Evolutionary conservation across 1,284 basidiomycete genomes (phyloP).

Genomic region (Apiotrichum domesticum): DNA sequence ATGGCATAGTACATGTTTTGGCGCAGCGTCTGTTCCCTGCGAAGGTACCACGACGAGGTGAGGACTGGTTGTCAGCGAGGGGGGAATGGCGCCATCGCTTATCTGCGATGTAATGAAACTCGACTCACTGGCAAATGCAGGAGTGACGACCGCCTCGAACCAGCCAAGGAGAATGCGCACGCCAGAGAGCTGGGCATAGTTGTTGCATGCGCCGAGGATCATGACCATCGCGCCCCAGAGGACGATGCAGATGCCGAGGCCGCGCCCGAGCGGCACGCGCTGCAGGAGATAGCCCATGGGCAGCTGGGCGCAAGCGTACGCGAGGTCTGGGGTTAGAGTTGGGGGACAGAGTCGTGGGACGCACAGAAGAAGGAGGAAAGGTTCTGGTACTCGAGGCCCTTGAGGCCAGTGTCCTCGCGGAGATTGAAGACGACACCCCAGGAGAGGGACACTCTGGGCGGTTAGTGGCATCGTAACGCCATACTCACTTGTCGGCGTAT

Average conservation of each 20-base stretch:
- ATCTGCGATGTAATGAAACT: no score
- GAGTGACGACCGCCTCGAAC: constrained; percentile 28
- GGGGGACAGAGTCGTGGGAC: neutral
- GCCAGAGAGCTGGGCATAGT: constrained; percentile 19
- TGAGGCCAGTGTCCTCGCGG: constrained; percentile 25
- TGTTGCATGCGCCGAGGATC: constrained; percentile 24
- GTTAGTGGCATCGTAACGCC: neutral
- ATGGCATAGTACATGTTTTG: constrained; percentile 24
- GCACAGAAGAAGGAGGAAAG: constrained; percentile 13
- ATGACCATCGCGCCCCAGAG: constrained; percentile 26
- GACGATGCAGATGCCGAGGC: constrained; percentile 14
- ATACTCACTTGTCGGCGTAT: neutral
- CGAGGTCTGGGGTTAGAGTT: constrained; percentile 8
- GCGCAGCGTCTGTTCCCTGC: constrained; percentile 18
- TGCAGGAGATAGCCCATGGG: constrained; percentile 29
- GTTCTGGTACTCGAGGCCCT: constrained; percentile 24
- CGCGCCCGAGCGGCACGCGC: constrained; percentile 24
- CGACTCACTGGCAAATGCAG: constrained; percentile 21
- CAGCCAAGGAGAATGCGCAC: constrained; percentile 24
- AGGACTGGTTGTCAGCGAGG: constrained; percentile 6
- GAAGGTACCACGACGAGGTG: constrained; percentile 25
- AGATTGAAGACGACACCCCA: constrained; percentile 21
- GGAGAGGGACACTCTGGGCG: neutral
- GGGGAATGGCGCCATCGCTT: no score
- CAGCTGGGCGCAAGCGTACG: constrained; percentile 23